Percentiles rank a stretch among this genome's conserved stretches.
Evolutionary conservation across 108 stramenopile species (phyloP).

Genomic region (Pinguiococcus pyrenoidosus): DNA sequence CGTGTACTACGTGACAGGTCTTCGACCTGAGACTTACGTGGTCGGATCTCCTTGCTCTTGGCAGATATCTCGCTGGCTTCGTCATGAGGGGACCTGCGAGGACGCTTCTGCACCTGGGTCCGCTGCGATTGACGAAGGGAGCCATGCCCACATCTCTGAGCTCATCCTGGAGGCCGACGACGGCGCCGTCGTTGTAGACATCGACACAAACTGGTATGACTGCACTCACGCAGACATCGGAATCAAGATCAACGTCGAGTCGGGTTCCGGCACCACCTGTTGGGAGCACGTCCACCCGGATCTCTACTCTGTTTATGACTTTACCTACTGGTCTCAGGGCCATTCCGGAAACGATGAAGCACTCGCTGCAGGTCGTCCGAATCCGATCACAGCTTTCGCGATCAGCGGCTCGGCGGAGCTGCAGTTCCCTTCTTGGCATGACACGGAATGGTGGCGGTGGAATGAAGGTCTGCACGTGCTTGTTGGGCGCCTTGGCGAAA

Average conservation of each 20-base stretch:
- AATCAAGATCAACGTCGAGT: slow-evolving; percentile 29
- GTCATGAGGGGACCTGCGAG: background rate
- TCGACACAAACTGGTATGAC: slow-evolving; percentile 1
- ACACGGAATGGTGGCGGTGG: slow-evolving; percentile 3
- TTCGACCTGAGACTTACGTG: background rate
- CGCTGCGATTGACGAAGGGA: background rate
- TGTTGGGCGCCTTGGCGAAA: slow-evolving; percentile 9
- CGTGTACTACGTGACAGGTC: slow-evolving; percentile 1
- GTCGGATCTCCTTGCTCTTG: background rate
- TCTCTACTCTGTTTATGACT: slow-evolving; percentile 23
- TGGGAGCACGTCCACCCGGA: slow-evolving; percentile 43
- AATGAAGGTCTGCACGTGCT: slow-evolving; percentile 8
- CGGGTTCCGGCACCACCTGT: slow-evolving; percentile 21
- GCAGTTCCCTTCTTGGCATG: slow-evolving; percentile 4
- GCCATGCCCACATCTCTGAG: slow-evolving; percentile 2
- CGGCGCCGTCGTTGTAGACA: slow-evolving; percentile 22
- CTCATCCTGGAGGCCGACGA: slow-evolving; percentile 10
- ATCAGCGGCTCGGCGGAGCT: background rate
- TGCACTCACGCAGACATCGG: slow-evolving; percentile 4
- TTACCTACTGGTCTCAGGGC: slow-evolving; percentile 16
- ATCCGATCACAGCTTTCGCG: slow-evolving; percentile 6
- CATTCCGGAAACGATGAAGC: background rate
- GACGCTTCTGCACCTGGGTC: background rate
- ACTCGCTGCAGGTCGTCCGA: background rate
- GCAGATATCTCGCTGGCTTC: background rate